These are phyloP conservation scores for Fusarium euwallaceae DNA, from an alignment of 2,329 filamentous ascomycete species.

Conservation along the genomic window DNA sequence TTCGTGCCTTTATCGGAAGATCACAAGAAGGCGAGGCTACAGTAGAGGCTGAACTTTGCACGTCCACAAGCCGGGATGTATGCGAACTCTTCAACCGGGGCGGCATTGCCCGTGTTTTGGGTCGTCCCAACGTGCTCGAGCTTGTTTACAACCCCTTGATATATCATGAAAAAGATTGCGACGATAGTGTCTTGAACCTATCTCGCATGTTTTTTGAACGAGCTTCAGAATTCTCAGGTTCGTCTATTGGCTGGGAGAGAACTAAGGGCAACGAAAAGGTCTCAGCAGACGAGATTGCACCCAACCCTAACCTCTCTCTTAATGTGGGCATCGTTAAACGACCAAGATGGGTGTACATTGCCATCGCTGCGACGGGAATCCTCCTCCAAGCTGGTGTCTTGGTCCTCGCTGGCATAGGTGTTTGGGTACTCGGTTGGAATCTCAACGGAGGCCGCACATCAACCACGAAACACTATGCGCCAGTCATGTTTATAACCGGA, in stretches of 20 bases:
- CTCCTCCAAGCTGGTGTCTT: conserved; percentile 31
- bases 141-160: conserved; percentile 37
- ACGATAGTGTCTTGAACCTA: too few species aligned
- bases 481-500: conserved; percentile 36
- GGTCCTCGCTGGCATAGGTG: conserved; percentile 30
- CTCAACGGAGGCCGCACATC: conserved; percentile 2
- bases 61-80: background rate
- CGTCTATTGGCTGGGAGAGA: background rate
- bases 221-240: too few species aligned
- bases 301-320: conserved; percentile 3
- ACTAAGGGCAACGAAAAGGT: background rate
- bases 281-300: background rate
- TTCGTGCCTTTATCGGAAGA: conserved; percentile 1
- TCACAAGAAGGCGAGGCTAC: background rate
- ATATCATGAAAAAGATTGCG: too few species aligned
- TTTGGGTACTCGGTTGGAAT: conserved; percentile 26
- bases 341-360: background rate
- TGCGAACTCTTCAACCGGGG: background rate
- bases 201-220: too few species aligned
- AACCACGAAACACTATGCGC: conserved; percentile 24
- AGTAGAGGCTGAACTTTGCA: conserved; percentile 1
- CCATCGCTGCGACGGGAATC: background rate
- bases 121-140: conserved; percentile 51
- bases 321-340: conserved; percentile 8
- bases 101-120: conserved; percentile 36